Evolutionary conservation across 2,329 filamentous ascomycete genomes (phyloP).

Genomic region (Mollisia scopiformis): DNA sequence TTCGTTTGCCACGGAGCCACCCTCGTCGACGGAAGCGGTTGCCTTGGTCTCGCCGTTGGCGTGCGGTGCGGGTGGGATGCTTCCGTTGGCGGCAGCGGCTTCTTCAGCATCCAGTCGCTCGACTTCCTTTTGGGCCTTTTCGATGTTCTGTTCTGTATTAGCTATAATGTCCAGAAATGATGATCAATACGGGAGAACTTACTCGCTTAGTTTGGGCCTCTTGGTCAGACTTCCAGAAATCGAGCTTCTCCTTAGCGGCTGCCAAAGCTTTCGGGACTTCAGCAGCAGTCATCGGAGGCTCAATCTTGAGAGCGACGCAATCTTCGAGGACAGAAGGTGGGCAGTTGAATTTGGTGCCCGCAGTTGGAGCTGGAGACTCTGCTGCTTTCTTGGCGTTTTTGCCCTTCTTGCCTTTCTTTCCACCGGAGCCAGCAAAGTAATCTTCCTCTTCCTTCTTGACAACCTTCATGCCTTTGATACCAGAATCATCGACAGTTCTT

Average conservation of each 20-base stretch:
- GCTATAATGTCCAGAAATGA: conserved; percentile 18
- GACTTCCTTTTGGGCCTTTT: conserved; percentile 95
- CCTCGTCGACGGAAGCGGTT: conserved; percentile 33
- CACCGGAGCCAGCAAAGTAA: conserved; percentile 73
- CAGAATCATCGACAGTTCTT: conserved; percentile 83
- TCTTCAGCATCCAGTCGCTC: conserved; percentile 79
- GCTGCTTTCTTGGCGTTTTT: conserved; percentile 65
- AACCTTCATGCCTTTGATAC: conserved; percentile 82
- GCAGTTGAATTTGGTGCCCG: conserved; percentile 73
- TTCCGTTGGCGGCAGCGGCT: conserved; percentile 49
- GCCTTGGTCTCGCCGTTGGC: conserved; percentile 55
- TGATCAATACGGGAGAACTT: conserved; percentile 43
- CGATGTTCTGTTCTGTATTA: conserved; percentile 76
- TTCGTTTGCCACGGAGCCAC: conserved; percentile 32
- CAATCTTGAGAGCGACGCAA: conserved; percentile 79
- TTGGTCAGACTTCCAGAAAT: conserved; percentile 90
- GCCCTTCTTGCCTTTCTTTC: conserved; percentile 87
- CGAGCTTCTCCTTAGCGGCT: conserved; percentile 91
- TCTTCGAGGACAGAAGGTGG: conserved; percentile 92
- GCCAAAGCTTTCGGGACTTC: conserved; percentile 81
- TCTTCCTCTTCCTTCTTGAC: conserved; percentile 89
- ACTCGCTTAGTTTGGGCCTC: conserved; percentile 88
- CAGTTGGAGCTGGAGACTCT: conserved; percentile 49
- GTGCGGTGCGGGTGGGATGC: conserved; percentile 45
- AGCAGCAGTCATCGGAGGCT: conserved; percentile 83